Conservation (phyloP, 306 rosid genomes). For the Parietaria judaica region DNA sequence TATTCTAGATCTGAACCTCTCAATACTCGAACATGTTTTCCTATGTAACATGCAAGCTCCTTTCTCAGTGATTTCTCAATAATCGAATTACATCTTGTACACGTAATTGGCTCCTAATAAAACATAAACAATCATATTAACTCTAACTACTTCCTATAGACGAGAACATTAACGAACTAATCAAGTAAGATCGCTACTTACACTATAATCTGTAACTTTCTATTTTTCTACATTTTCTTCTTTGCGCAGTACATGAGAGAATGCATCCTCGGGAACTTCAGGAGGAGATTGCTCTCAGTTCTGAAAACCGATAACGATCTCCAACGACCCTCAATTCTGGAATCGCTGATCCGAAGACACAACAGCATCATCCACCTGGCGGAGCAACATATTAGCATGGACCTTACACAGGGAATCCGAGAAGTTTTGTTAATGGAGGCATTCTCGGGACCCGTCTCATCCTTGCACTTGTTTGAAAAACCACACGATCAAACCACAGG, state of each 20-base stretch:
- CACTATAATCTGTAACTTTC: constrained; percentile 16
- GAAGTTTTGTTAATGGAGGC: constrained; percentile 88
- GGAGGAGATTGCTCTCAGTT: constrained; percentile 92
- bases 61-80: too few species aligned
- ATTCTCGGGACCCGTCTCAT: constrained; percentile 94
- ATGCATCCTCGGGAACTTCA: constrained; percentile 94
- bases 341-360: constrained; percentile 75
- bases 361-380: constrained; percentile 83
- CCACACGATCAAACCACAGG: constrained; percentile 83
- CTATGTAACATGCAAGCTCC: too few species aligned
- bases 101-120: too few species aligned
- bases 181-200: not conserved
- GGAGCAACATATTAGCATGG: constrained; percentile 99
- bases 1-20: too few species aligned
- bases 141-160: too few species aligned
- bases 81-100: too few species aligned
- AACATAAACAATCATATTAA: too few species aligned
- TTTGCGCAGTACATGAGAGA: constrained; percentile 97
- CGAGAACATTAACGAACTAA: too few species aligned
- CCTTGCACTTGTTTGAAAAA: constrained; percentile 81
- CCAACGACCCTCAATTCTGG: constrained; percentile 90
- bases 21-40: too few species aligned
- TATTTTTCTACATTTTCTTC: not conserved
- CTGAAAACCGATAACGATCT: constrained; percentile 92
- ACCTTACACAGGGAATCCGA: constrained; percentile 85